Conservation (phyloP, 805 yeast species). For the Grigorovia humatica region DNA sequence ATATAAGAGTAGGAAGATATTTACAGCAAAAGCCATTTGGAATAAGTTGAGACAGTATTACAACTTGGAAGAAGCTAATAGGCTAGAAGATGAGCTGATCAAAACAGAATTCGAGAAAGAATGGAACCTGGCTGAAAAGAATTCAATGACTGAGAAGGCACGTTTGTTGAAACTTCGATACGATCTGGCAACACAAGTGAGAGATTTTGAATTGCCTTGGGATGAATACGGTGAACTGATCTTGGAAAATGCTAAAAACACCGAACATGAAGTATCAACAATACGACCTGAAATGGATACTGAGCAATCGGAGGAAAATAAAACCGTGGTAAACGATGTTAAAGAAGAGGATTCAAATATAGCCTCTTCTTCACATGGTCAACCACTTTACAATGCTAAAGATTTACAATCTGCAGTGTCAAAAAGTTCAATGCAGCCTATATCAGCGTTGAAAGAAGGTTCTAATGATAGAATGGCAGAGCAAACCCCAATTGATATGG, state of each 20-base stretch:
- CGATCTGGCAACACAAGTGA: slow-evolving; percentile 3
- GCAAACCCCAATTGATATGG: no score
- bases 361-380: not conserved
- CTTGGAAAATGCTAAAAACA: slow-evolving; percentile 28
- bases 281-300: not conserved
- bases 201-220: slow-evolving; percentile 35
- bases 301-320: slow-evolving; percentile 5
- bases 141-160: not conserved
- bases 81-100: slow-evolving; percentile 33
- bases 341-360: not conserved
- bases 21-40: slow-evolving; percentile 47
- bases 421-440: no score
- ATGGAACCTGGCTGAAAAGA: not conserved
- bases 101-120: slow-evolving; percentile 1
- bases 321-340: not conserved
- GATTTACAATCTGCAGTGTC: no score
- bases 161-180: not conserved
- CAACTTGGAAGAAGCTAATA: slow-evolving; percentile 48
- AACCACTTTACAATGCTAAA: no score
- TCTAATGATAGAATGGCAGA: no score
- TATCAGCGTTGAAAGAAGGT: no score
- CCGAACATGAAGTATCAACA: not conserved
- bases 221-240: slow-evolving; percentile 36
- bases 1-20: slow-evolving; percentile 12
- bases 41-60: slow-evolving; percentile 43